Percentiles rank a stretch among this genome's conserved stretches.
phyloP scores from a whole-genome alignment of 768 basidiomycete genomes.

The Phaeolepiota aurea region DNA sequence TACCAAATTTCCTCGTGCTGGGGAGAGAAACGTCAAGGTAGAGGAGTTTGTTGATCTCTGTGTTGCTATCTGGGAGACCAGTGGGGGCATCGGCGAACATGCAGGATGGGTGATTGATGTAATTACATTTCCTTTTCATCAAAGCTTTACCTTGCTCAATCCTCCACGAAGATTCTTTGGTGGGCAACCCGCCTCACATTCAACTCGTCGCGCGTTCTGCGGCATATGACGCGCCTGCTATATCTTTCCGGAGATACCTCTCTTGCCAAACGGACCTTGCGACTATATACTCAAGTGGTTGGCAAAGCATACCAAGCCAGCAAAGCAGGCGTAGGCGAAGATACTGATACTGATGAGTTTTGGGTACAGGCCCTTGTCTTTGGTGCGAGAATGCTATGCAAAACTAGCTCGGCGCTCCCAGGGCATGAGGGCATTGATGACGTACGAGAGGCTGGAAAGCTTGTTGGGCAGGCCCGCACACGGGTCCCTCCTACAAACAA shows the following conservation, averaged over 20 bases:
- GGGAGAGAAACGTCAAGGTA: constrained; percentile 68
- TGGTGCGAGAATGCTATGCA: constrained; percentile 73
- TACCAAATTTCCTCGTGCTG: constrained; percentile 76
- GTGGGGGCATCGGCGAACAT: constrained; percentile 52
- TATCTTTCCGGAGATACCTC: constrained; percentile 49
- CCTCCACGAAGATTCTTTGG: constrained; percentile 69
- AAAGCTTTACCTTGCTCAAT: too few species aligned
- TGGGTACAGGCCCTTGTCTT: constrained; percentile 77
- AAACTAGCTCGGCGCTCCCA: constrained; percentile 20
- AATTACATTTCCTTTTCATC: constrained; percentile 20
- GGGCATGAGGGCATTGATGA: constrained; percentile 46
- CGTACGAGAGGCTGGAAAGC: constrained; percentile 49
- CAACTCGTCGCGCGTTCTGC: constrained; percentile 78
- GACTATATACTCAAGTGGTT: constrained; percentile 78
- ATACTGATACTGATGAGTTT: constrained; percentile 55
- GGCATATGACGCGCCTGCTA: constrained; percentile 76
- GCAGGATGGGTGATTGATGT: constrained; percentile 81
- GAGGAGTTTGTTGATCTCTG: constrained; percentile 79
- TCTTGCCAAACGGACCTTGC: constrained; percentile 68
- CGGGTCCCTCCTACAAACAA: constrained; percentile 41
- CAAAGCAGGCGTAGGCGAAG: constrained; percentile 27
- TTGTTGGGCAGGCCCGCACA: constrained; percentile 53
- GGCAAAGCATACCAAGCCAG: constrained; percentile 71
- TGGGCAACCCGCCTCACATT: constrained; percentile 93
- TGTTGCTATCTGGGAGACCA: constrained; percentile 75